Conservation (phyloP, 345 rosid species). For the Salix suchowensis region DNA sequence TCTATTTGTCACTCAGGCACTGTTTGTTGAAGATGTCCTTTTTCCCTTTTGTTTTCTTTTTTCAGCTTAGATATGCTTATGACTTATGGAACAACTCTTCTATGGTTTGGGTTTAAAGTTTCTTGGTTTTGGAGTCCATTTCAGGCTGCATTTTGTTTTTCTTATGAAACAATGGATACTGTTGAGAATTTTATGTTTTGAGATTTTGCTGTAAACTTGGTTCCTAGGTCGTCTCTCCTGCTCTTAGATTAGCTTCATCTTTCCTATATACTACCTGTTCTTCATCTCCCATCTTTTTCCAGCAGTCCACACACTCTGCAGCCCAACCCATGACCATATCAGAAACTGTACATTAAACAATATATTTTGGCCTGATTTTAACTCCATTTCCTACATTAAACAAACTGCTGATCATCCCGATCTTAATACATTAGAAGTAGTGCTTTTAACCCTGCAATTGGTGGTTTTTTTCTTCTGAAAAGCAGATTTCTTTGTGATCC, state of each 20-base stretch:
- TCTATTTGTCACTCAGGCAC: too few species aligned
- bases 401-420: too few species aligned
- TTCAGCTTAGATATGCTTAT: too few species aligned
- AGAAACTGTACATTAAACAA: not conserved
- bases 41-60: too few species aligned
- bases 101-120: not conserved
- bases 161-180: too few species aligned
- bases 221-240: not conserved
- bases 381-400: not conserved
- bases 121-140: not conserved
- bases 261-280: too few species aligned
- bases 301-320: too few species aligned
- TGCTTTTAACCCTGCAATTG: not conserved
- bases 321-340: not conserved
- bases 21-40: too few species aligned
- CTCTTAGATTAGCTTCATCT: not conserved
- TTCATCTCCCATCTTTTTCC: too few species aligned
- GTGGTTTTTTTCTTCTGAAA: not conserved
- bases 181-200: not conserved
- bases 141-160: not conserved
- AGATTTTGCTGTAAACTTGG: not conserved
- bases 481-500: not conserved
- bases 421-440: not conserved
- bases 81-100: not conserved
- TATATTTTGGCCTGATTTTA: not conserved